Evolutionary conservation across 805 yeast species (phyloP).

Genomic region (Wickerhamiella brachini): DNA sequence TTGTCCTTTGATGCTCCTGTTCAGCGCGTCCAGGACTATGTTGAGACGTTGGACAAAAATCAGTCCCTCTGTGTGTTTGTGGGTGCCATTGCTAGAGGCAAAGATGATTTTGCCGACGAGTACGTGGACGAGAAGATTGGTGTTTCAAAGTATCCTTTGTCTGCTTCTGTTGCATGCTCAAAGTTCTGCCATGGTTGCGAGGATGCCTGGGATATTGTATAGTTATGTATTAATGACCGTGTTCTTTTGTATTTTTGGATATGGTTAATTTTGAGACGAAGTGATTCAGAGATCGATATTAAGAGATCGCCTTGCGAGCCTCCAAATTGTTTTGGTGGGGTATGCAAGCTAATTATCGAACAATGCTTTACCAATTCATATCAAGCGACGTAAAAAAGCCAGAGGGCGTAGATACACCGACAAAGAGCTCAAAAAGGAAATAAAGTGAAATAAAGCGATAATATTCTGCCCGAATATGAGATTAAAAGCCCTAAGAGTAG

Average conservation of each 20-base stretch:
- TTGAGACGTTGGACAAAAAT: constrained; percentile 61
- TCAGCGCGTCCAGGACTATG: constrained; percentile 77
- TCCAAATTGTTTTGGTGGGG: neutral
- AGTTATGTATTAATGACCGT: neutral
- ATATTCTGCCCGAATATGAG: neutral
- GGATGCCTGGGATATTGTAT: constrained; percentile 84
- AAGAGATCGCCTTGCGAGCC: too few species aligned
- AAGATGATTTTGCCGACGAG: constrained; percentile 94
- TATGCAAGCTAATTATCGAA: neutral
- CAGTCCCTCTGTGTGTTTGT: constrained; percentile 96
- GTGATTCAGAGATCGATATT: too few species aligned
- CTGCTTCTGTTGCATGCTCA: constrained; percentile 96
- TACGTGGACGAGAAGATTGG: constrained; percentile 94
- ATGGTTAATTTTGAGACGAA: neutral
- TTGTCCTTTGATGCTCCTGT: constrained; percentile 86
- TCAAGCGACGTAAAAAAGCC: too few species aligned
- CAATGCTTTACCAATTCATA: too few species aligned
- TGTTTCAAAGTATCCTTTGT: constrained; percentile 84
- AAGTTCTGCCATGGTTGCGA: constrained; percentile 98
- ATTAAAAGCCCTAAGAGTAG: neutral
- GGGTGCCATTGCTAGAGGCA: constrained; percentile 99
- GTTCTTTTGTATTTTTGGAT: neutral
- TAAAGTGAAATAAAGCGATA: too few species aligned
- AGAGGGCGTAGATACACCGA: too few species aligned
- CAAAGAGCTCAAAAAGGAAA: neutral